Evolutionary conservation across 192 early-diverging fungal genomes (phyloP).

Genomic region (Piromyces sp.): DNA sequence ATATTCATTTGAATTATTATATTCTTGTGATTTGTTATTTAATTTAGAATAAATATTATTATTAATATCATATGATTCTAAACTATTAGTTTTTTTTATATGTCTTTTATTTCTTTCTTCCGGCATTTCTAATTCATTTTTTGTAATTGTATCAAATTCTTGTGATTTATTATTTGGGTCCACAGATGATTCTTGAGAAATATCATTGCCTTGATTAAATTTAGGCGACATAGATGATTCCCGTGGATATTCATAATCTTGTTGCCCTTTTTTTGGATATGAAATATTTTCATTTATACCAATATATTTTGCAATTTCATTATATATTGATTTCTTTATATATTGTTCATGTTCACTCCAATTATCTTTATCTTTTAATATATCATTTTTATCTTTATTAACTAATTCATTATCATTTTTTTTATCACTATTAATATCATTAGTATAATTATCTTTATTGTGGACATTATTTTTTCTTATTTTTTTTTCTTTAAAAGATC

Average conservation of each 20-base stretch:
- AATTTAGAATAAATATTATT: too few relatives aligned
- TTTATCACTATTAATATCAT: background rate
- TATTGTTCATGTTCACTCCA: background rate
- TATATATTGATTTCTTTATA: background rate
- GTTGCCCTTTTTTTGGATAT: background rate
- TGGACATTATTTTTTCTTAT: background rate
- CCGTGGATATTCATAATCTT: background rate
- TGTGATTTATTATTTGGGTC: too few relatives aligned
- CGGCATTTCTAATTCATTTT: too few relatives aligned
- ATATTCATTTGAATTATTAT: background rate
- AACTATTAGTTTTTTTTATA: too few relatives aligned
- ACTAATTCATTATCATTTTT: too few relatives aligned
- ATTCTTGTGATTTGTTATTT: background rate
- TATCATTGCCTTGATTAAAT: too few relatives aligned
- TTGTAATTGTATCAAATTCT: too few relatives aligned
- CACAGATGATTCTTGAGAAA: too few relatives aligned
- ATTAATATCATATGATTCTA: too few relatives aligned
- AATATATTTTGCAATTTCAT: background rate
- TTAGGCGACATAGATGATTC: too few relatives aligned
- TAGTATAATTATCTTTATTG: background rate
- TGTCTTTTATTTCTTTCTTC: too few relatives aligned
- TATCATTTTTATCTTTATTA: too few relatives aligned
- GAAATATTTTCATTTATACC: background rate
- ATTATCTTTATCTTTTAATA: constrained; percentile 3
- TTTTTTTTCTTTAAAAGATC: background rate